Percentiles rank a stretch among this genome's conserved stretches.
Conservation (phyloP, 2,329 filamentous ascomycete species). For the Monilinia fructicola region DNA sequence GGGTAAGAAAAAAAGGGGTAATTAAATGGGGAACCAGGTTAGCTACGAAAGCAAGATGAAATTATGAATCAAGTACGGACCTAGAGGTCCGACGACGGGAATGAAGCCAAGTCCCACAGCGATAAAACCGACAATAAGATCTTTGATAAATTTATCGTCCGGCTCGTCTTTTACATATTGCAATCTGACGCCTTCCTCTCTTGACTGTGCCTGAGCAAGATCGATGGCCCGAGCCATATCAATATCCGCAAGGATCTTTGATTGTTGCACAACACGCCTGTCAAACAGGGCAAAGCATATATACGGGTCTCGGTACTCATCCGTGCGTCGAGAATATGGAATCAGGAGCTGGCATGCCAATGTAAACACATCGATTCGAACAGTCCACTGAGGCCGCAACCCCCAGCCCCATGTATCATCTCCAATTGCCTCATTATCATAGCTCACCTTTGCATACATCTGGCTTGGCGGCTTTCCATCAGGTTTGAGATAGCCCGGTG, state of each 20-base stretch:
- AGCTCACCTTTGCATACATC: background rate
- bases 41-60: too few species aligned
- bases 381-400: constrained; percentile 12
- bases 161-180: constrained; percentile 5
- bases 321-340: background rate
- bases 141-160: constrained; percentile 4
- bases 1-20: too few species aligned
- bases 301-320: background rate
- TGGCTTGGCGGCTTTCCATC: constrained; percentile 7
- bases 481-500: background rate
- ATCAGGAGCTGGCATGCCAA: constrained; percentile 5
- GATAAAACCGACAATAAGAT: background rate
- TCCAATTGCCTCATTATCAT: background rate
- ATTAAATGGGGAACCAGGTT: too few species aligned
- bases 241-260: constrained; percentile 3
- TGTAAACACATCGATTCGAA: constrained; percentile 6
- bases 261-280: background rate
- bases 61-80: too few species aligned
- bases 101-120: constrained; percentile 10
- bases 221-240: constrained; percentile 3
- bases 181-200: background rate
- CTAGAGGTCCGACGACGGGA: background rate
- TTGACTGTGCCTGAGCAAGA: background rate
- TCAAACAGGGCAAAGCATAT: background rate
- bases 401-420: background rate